Evolutionary conservation across 176 grass and related monocot species (phyloP), one percentile per base, ranked within the genome.

Genomic region (Chloris gayana): DNA sequence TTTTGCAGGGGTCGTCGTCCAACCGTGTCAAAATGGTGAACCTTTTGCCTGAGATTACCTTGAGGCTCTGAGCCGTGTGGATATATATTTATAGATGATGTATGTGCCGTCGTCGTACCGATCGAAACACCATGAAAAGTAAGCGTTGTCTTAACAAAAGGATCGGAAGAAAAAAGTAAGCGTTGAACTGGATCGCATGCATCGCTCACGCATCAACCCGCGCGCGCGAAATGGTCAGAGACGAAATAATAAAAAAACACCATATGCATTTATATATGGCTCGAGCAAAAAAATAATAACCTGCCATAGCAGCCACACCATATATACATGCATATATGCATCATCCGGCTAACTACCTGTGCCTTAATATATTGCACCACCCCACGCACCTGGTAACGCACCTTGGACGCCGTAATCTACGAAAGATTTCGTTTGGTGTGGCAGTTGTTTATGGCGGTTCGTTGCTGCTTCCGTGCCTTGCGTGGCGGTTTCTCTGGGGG

Each of bases 221-320:
- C 46, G 14, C 46, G 14, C 17, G n/a, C 5, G 67, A 79, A 56
- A 79, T 24, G 59, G 83, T 85, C 83, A 79, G 75, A 79, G 22
- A 1, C 29, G 2, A 25, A 14, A 6, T 44, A 44, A 44, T n/a
- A n/a, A 44, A 44, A 42, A 70, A 39, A 68, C 59, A 38, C 17
- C 15, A 3, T 25, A 5, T 12, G 12, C 15, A 53, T 42, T 8
- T 10, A 42, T 42, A 42, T 42, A 42, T 42, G 41, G 41, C 41
- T 42, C 41, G 41, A 8, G 12, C 41, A 0, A 44, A 44, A 44
- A 10, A 44, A 44, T 44, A 44, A 44, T 44, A 44, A 44, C 12
- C 41, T 44, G 2, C 41, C 41, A 56, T 56, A 56, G 51, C 51
- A 56, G 51, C 51, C 21, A 8, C n/a, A n/a, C n/a, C n/a, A n/a